Conservation (phyloP, 176 grass and related monocot species). For the Dactylis glomerata region DNA sequence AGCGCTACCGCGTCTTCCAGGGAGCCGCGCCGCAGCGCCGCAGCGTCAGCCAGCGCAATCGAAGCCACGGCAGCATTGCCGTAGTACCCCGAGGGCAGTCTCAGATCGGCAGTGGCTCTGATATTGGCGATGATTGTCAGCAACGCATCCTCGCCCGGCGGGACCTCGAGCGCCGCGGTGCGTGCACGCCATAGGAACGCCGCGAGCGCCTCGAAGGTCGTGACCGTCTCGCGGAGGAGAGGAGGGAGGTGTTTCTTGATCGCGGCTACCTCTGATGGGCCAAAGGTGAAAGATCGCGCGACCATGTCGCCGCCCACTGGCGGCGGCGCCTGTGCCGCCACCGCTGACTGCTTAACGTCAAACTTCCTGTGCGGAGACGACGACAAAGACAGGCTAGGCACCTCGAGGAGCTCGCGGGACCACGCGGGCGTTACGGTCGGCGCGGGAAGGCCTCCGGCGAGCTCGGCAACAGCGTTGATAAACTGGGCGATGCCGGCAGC, state of each 20-base stretch:
- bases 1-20: conserved; percentile 2
- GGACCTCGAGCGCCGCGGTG: conserved; percentile 16
- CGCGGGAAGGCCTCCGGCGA: not conserved
- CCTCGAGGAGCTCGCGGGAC: conserved; percentile 50
- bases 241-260: not conserved
- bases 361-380: conserved; percentile 39
- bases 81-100: conserved; percentile 38
- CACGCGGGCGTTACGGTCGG: not conserved
- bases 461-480: conserved; percentile 15
- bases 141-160: not conserved
- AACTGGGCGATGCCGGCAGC: conserved; percentile 41
- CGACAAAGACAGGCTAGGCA: not conserved
- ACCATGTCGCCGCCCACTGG: not conserved
- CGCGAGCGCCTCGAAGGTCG: conserved; percentile 19
- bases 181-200: conserved; percentile 21
- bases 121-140: not conserved
- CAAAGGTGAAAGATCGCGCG: conserved; percentile 14
- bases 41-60: not conserved
- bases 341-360: not conserved
- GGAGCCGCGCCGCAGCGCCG: not conserved
- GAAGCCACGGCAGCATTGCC: conserved; percentile 25
- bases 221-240: not conserved
- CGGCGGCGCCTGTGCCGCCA: too few species aligned
- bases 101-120: not conserved
- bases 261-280: not conserved